These are phyloP conservation scores for Cichorium intybus DNA, from an alignment of 140 eudicot genomes.

Conservation along the genomic window DNA sequence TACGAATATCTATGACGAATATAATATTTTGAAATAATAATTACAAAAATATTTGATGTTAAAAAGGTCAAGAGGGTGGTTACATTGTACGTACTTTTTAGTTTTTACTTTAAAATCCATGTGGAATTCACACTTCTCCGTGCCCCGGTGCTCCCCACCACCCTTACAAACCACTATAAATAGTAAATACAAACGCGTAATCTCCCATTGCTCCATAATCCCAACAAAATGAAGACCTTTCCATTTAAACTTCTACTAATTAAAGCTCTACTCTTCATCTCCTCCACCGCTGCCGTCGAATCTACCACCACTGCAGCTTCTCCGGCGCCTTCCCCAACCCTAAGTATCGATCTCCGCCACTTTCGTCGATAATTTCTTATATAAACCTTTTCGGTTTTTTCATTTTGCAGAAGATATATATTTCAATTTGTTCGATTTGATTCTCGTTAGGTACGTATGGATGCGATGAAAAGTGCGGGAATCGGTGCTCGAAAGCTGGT, in stretches of 20 bases:
- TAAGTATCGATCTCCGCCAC: background rate
- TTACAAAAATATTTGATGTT: background rate
- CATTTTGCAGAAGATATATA: background rate
- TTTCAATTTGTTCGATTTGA: background rate
- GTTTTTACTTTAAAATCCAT: slow-evolving; percentile 17
- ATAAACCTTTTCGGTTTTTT: too few species aligned
- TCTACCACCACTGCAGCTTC: background rate
- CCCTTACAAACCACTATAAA: slow-evolving; percentile 7
- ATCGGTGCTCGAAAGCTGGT: slow-evolving; percentile 27
- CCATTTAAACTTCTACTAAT: slow-evolving; percentile 5
- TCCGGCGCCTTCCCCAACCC: slow-evolving; percentile 20
- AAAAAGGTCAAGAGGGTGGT: slow-evolving; percentile 11
- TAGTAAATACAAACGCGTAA: background rate
- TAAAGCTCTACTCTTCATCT: slow-evolving; percentile 12
- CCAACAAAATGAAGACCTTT: slow-evolving; percentile 9
- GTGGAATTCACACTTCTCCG: slow-evolving; percentile 7
- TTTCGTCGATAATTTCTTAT: background rate
- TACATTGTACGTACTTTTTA: slow-evolving; percentile 6
- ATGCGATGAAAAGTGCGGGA: slow-evolving; percentile 25
- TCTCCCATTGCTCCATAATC: background rate
- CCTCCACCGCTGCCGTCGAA: background rate
- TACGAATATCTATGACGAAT: too few species aligned
- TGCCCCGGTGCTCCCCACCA: background rate
- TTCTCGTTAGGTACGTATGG: slow-evolving; percentile 10
- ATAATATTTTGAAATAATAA: background rate